These are phyloP conservation scores for Rhodosporidiobolus sp. DNA, from an alignment of 768 basidiomycete species.

Conservation along the genomic window DNA sequence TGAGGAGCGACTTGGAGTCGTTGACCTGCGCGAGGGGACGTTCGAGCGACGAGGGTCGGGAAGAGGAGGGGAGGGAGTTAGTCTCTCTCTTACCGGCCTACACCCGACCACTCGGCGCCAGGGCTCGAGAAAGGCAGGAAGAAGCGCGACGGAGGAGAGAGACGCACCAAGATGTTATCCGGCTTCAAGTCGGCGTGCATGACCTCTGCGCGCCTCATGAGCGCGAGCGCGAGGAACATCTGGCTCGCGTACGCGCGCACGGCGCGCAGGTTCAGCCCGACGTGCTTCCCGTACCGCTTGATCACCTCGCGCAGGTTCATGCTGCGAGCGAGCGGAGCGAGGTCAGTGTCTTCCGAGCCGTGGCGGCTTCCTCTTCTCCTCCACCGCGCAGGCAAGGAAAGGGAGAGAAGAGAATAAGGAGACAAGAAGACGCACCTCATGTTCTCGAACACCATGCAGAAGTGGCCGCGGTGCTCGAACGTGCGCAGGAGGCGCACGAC, in stretches of 20 bases:
- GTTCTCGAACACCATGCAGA: conserved; percentile 93
- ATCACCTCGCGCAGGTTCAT: conserved; percentile 98
- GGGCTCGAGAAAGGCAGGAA: not conserved
- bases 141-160: not conserved
- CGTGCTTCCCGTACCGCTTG: conserved; percentile 96
- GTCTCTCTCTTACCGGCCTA: no score
- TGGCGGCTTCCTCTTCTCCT: no score
- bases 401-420: not conserved
- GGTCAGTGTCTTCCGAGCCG: no score
- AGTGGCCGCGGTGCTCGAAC: conserved; percentile 94
- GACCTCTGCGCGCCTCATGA: conserved; percentile 81
- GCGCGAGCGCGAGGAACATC: conserved; percentile 78
- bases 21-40: conserved; percentile 65
- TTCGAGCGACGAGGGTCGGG: not conserved
- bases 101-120: no score
- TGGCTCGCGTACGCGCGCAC: conserved; percentile 99
- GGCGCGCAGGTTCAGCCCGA: conserved; percentile 90
- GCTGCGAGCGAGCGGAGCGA: conserved; percentile 51
- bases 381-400: no score
- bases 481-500: conserved; percentile 86
- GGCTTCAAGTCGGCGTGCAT: conserved; percentile 99
- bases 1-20: conserved; percentile 86
- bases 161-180: conserved; percentile 88
- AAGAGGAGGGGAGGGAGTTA: conserved; percentile 5
- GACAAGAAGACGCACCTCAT: conserved; percentile 67